A percentile compares a stretch with the other conserved stretches of the same genome.
Conservation (phyloP, 805 yeast species). For the Metschnikowia proteae region DNA sequence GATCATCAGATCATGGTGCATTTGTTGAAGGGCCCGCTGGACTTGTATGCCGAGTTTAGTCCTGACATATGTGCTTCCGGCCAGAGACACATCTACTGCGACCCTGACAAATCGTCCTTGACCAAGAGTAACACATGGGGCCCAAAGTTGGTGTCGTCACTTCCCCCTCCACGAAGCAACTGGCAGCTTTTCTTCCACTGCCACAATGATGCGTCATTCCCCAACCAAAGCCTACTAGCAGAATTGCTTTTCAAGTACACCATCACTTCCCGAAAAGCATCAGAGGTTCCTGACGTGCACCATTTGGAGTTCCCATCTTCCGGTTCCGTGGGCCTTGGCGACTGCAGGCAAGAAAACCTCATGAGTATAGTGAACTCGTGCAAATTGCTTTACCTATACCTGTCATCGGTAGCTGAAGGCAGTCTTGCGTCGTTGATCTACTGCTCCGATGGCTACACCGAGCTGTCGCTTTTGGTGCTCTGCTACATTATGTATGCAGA, state of each 20-base stretch:
- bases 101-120: constrained; percentile 15
- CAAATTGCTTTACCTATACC: constrained; percentile 52
- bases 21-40: constrained; percentile 9
- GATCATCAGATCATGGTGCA: constrained; percentile 51
- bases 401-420: constrained; percentile 28
- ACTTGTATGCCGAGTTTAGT: constrained; percentile 6
- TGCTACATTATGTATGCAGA: constrained; percentile 70
- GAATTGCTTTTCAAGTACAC: constrained; percentile 32
- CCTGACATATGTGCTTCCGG: constrained; percentile 6
- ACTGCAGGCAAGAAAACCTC: constrained; percentile 58
- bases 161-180: constrained; percentile 47
- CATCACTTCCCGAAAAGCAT: constrained; percentile 22
- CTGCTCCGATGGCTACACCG: constrained; percentile 92
- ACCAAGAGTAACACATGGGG: constrained; percentile 1
- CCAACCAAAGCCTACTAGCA: constrained; percentile 39
- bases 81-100: constrained; percentile 9
- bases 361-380: constrained; percentile 64
- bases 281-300: constrained; percentile 21
- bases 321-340: constrained; percentile 77
- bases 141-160: constrained; percentile 11
- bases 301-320: constrained; percentile 73
- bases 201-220: constrained; percentile 55
- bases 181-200: constrained; percentile 59
- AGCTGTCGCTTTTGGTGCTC: constrained; percentile 71
- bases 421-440: constrained; percentile 52